Evolutionary conservation across 768 basidiomycete genomes (phyloP).

Genomic region (Suillus lakei): DNA sequence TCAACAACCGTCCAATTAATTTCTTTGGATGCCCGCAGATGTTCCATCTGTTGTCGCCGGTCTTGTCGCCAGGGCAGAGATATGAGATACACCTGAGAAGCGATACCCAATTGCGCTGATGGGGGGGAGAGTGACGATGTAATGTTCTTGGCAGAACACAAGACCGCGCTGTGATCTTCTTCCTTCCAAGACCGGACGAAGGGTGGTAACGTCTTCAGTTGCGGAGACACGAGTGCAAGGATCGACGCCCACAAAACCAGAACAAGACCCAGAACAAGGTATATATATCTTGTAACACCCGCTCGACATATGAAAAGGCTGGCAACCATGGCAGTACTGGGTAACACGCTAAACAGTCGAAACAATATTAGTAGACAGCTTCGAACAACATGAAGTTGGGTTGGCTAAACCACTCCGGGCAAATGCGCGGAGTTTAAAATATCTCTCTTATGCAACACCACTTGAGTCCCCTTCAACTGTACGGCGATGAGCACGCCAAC

Average conservation of each 20-base stretch:
- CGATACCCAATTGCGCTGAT: constrained; percentile 38
- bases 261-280: not conserved
- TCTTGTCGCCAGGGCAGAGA: constrained; percentile 62
- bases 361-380: not conserved
- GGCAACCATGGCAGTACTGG: not conserved
- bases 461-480: too few relatives aligned
- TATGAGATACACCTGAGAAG: constrained; percentile 56
- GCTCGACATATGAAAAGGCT: not conserved
- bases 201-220: not conserved
- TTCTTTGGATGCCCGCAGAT: constrained; percentile 47
- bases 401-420: not conserved
- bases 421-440: constrained; percentile 1
- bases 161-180: not conserved
- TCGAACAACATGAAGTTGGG: too few relatives aligned
- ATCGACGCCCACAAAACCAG: not conserved
- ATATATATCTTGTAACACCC: not conserved
- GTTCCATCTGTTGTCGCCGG: constrained; percentile 62
- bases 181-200: not conserved
- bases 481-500: too few relatives aligned
- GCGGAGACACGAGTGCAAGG: not conserved
- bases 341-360: not conserved
- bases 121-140: too few relatives aligned
- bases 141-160: not conserved
- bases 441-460: too few relatives aligned
- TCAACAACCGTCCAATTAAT: constrained; percentile 60